These are phyloP conservation scores for Triticum dicoccoides DNA, from an alignment of 176 grass and related monocot species.

Conservation along the genomic window DNA sequence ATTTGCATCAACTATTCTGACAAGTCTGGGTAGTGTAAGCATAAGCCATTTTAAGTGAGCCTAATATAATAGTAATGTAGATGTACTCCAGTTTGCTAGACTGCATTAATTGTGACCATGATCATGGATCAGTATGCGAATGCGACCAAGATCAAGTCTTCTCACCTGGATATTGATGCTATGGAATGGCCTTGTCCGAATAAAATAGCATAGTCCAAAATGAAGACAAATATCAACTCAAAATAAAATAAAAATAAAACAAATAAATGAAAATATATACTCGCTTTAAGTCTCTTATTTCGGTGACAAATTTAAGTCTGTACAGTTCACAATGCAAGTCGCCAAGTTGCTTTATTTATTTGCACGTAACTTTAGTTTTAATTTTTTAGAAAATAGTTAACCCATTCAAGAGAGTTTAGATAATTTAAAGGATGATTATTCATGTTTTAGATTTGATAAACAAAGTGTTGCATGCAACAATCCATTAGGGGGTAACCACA, in stretches of 20 bases:
- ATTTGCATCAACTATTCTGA: background rate
- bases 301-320: background rate
- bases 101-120: background rate
- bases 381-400: no score
- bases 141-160: background rate
- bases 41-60: background rate
- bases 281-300: no score
- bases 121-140: background rate
- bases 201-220: no score
- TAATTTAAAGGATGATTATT: no score
- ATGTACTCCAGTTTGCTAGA: background rate
- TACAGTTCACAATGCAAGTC: no score
- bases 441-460: no score
- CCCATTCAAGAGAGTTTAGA: no score
- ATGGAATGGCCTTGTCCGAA: background rate
- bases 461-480: background rate
- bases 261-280: no score
- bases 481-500: background rate
- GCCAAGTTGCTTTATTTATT: no score
- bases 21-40: background rate
- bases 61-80: background rate
- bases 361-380: no score
- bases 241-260: no score
- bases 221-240: no score
- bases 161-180: background rate